Percentiles rank a stretch among this genome's conserved stretches.
These are phyloP conservation scores for Peniophora sp. DNA, from an alignment of 1,284 basidiomycete genomes.

Conservation along the genomic window DNA sequence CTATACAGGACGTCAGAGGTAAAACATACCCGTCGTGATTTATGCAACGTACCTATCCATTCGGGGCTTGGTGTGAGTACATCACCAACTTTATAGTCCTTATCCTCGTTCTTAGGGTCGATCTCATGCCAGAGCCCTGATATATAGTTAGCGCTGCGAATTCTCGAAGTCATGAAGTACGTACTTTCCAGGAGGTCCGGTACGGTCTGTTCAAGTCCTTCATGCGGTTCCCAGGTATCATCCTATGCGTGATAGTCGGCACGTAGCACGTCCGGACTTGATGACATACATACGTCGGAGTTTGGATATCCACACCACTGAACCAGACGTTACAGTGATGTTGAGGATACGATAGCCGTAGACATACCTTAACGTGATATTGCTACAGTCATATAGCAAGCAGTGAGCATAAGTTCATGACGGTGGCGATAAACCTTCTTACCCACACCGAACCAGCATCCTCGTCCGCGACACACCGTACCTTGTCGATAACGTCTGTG, in stretches of 20 bases:
- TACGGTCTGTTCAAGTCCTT: constrained; percentile 42
- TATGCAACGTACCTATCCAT: constrained; percentile 42
- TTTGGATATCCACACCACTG: constrained; percentile 24
- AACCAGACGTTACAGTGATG: too few relatives aligned
- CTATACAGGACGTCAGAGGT: too few relatives aligned
- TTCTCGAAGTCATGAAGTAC: too few relatives aligned
- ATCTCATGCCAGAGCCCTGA: constrained; percentile 56
- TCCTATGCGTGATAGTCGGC: neutral
- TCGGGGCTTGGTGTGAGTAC: constrained; percentile 27
- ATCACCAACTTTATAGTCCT: constrained; percentile 32
- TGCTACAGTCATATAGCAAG: constrained; percentile 7
- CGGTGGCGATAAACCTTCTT: constrained; percentile 18
- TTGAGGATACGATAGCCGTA: neutral
- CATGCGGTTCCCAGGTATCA: constrained; percentile 57
- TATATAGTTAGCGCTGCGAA: too few relatives aligned
- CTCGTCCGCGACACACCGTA: constrained; percentile 33
- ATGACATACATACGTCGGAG: constrained; percentile 40
- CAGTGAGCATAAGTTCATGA: neutral
- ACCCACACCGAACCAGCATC: constrained; percentile 27
- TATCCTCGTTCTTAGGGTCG: constrained; percentile 45
- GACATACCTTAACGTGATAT: constrained; percentile 14
- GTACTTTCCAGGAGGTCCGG: constrained; percentile 32
- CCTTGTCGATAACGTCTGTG: constrained; percentile 46
- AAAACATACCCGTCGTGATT: too few relatives aligned
- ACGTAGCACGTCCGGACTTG: constrained; percentile 2